Conservation (phyloP, 495 filamentous ascomycete species). For the Penicillium pancosmium region DNA sequence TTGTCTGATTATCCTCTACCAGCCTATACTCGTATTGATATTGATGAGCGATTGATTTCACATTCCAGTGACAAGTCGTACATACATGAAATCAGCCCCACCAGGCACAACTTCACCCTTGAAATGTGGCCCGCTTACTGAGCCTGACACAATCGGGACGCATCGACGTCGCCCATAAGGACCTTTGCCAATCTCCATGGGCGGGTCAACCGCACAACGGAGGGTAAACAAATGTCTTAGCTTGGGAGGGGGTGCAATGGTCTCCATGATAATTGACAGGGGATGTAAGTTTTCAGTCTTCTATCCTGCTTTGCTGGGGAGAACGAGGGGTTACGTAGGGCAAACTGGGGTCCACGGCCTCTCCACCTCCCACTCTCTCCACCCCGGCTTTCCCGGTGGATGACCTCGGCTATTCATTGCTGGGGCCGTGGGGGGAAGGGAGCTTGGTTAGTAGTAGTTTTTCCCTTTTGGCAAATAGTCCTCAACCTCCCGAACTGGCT, state of each 20-base stretch:
- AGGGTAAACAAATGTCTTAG: slow-evolving; percentile 36
- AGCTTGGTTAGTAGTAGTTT: neutral
- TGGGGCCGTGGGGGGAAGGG: neutral
- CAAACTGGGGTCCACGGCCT: neutral
- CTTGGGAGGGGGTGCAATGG: slow-evolving; percentile 28
- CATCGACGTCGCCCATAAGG: slow-evolving; percentile 36
- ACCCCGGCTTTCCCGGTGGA: neutral
- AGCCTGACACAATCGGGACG: slow-evolving; percentile 31
- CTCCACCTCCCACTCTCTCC: neutral
- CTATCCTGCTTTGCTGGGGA: neutral
- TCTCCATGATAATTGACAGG: slow-evolving; percentile 18
- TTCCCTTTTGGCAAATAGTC: neutral
- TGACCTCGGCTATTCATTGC: neutral
- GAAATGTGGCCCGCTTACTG: slow-evolving; percentile 26
- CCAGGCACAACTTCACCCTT: slow-evolving; percentile 34
- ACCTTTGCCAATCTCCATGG: slow-evolving; percentile 34
- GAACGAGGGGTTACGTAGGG: neutral
- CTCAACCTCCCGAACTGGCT: no score
- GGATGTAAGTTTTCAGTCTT: neutral
- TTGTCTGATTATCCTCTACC: slow-evolving; percentile 31
- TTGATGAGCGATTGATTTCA: no score
- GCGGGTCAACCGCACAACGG: slow-evolving; percentile 31
- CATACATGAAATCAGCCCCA: slow-evolving; percentile 37
- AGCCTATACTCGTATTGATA: slow-evolving; percentile 17
- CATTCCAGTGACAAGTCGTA: neutral